Evolutionary conservation across 495 filamentous ascomycete species (phyloP).

Genomic region (Lichina pygmaea): DNA sequence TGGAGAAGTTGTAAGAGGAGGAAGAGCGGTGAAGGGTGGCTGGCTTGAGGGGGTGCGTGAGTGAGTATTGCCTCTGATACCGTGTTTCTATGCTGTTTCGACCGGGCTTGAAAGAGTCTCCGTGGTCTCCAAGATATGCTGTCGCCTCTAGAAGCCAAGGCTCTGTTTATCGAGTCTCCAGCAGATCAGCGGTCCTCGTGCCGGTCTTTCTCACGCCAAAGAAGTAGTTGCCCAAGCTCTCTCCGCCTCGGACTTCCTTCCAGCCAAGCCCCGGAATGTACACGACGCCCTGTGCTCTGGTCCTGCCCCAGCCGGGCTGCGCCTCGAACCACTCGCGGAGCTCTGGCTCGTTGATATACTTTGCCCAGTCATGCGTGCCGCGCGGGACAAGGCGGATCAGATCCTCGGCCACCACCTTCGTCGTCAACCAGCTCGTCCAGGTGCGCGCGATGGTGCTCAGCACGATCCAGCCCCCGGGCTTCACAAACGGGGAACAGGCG

Average conservation of each 20-base stretch:
- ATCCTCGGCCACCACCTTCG: slow-evolving; percentile 81
- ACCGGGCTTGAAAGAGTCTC: too few relatives aligned
- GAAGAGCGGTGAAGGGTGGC: too few relatives aligned
- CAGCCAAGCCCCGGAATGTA: slow-evolving; percentile 83
- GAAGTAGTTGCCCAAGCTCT: slow-evolving; percentile 90
- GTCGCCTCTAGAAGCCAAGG: too few relatives aligned
- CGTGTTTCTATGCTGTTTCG: too few relatives aligned
- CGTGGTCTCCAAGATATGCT: too few relatives aligned
- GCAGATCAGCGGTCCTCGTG: neutral
- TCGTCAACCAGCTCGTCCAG: slow-evolving; percentile 65
- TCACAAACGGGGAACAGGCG: slow-evolving; percentile 39
- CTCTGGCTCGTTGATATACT: slow-evolving; percentile 79
- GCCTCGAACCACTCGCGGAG: slow-evolving; percentile 31
- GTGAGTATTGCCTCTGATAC: too few relatives aligned
- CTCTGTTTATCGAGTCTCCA: too few relatives aligned
- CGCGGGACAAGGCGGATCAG: slow-evolving; percentile 63
- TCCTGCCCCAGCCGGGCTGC: slow-evolving; percentile 22
- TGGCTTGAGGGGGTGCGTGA: too few relatives aligned
- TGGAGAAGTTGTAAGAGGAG: too few relatives aligned
- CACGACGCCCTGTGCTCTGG: slow-evolving; percentile 50
- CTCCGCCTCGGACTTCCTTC: slow-evolving; percentile 58
- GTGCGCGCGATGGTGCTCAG: slow-evolving; percentile 76
- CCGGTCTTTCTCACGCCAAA: slow-evolving; percentile 48
- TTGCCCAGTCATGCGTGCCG: slow-evolving; percentile 86
- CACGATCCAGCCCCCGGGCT: slow-evolving; percentile 79